Base-by-base conservation (phyloP, 2,329 filamentous ascomycete species). In the Colletotrichum paranaense region DNA sequence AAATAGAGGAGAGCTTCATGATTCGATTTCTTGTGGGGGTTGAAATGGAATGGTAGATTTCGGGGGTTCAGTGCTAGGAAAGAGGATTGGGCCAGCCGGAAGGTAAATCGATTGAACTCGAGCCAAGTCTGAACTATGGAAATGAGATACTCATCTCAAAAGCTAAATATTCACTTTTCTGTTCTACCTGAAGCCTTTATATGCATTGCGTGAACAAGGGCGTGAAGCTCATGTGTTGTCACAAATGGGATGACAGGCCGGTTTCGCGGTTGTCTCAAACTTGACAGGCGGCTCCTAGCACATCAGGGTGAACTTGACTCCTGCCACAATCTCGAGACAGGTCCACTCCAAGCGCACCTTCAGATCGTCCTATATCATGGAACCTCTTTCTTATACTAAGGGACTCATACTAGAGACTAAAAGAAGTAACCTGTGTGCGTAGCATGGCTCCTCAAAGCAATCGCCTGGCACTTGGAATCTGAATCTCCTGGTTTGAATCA, bases 251-350 rank as follows among this genome's bases (percentile, higher is more conserved):
- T 68, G 49, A 19, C 38, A 72, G 9, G 53, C 26, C 49, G 35
- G 11, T 56, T 62, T 67, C 38, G 28, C n/a, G 16, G 35, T 19
- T 67, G 57, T 57, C 57, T 62, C 38, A 8, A 30, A 35, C 12
- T 26, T 72, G 63, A 38, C 63, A 72, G 22, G 64, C 57, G 68
- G 14, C 30, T 19, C 62, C 35, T 57, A 28, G 32, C 22, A 22
- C 9, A 12, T 28, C 14, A 32, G 19, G 28, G 57, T 26, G 11
- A 35, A 35, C 11, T 28, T 62, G 57, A 52, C 57, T 38, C 56
- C 32, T 67, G 46, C 60, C 56, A 71, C 62, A 71, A 5, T 67
- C 63, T 22, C 64, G 64, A 72, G 64, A 72, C 57, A 32, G 52
- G 56, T 49, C 63, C 63, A 62, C 26, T 30, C 11, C 5, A 19